phyloP scores from a whole-genome alignment of 768 basidiomycete species.

The Mycena kentingensis region DNA sequence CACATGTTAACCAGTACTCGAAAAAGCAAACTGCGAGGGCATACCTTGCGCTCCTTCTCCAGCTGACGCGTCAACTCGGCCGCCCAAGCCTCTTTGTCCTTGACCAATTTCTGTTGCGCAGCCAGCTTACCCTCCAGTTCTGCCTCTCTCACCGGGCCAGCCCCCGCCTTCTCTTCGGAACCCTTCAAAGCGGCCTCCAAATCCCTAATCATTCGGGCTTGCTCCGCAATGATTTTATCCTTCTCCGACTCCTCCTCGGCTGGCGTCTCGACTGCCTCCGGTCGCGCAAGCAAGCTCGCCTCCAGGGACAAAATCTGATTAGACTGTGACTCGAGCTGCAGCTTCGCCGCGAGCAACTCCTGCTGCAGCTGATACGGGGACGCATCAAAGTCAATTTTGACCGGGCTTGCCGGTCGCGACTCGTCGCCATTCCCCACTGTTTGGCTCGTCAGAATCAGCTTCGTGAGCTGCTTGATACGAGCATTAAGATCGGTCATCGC shows the following conservation, averaged over 20 bases:
- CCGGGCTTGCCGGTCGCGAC: constrained; percentile 78
- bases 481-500: constrained; percentile 83
- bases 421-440: constrained; percentile 72
- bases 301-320: constrained; percentile 85
- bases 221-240: constrained; percentile 71
- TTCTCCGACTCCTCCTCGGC: constrained; percentile 71
- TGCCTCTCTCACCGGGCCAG: constrained; percentile 74
- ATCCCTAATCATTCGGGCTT: constrained; percentile 74
- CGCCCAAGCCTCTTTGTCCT: constrained; percentile 75
- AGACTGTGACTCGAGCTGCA: constrained; percentile 77
- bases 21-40: background rate
- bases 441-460: constrained; percentile 83
- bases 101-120: constrained; percentile 56
- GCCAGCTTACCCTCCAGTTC: constrained; percentile 64
- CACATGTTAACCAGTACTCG: background rate
- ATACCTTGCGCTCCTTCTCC: constrained; percentile 76
- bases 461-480: constrained; percentile 80
- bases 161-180: constrained; percentile 74
- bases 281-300: constrained; percentile 70
- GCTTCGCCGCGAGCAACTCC: constrained; percentile 77
- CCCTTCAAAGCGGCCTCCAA: constrained; percentile 71
- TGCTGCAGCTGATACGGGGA: constrained; percentile 90
- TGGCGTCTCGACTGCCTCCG: constrained; percentile 57
- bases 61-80: constrained; percentile 72
- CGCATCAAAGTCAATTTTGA: constrained; percentile 89